Percentiles rank a stretch among this genome's conserved stretches.
phyloP scores from a whole-genome alignment of 495 filamentous ascomycete genomes.

The Neurospora sublineolata region DNA sequence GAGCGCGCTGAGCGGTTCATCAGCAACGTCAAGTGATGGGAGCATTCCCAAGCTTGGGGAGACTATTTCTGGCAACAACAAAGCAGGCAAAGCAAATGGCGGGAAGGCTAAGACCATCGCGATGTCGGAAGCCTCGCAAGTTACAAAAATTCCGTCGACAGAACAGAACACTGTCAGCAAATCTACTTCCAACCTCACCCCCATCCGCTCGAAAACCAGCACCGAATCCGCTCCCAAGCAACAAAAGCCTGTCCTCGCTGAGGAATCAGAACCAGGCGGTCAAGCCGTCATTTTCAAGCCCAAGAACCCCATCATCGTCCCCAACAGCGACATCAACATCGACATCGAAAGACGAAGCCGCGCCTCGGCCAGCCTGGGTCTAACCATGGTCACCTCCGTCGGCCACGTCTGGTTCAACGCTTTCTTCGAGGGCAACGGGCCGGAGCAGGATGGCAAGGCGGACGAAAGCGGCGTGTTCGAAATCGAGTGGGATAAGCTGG shows the following conservation, averaged over 20 bases:
- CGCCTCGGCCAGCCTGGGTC: conserved; percentile 62
- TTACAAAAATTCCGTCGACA: background rate
- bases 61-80: background rate
- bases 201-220: conserved; percentile 13
- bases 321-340: conserved; percentile 80
- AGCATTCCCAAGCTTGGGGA: background rate
- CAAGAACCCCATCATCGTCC: conserved; percentile 44
- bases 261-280: conserved; percentile 36
- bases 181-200: background rate
- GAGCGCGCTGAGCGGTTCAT: background rate
- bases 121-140: conserved; percentile 4
- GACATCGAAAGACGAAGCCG: conserved; percentile 62
- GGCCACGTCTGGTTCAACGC: conserved; percentile 95
- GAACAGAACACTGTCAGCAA: background rate
- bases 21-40: background rate
- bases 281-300: conserved; percentile 72
- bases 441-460: conserved; percentile 41
- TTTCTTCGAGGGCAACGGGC: conserved; percentile 76
- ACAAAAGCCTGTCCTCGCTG: conserved; percentile 8
- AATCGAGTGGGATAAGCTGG: conserved; percentile 50
- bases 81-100: background rate
- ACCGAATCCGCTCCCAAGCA: background rate
- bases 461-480: conserved; percentile 44
- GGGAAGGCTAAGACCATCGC: conserved; percentile 20
- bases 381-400: conserved; percentile 83